Evolutionary conservation across 768 basidiomycete species (phyloP), one percentile per base, ranked within the genome.

Genomic region (Boletus rubescentipes): DNA sequence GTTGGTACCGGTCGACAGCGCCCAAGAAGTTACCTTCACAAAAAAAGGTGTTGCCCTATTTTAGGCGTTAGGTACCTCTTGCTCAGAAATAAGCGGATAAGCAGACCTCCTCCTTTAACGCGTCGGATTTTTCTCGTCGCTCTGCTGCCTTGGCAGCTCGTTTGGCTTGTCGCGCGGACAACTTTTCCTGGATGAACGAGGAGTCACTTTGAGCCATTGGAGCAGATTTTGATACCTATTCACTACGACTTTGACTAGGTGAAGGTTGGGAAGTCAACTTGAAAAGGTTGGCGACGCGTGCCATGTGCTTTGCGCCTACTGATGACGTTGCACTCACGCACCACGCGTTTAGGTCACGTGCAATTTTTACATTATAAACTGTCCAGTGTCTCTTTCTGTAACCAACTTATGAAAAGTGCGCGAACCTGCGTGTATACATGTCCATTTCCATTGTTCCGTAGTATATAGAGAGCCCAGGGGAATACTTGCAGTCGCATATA

Each of bases 11-110:
- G 1, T 70, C 65, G 3, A 77, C 67, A 1, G 79, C 77, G 10
- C 72, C 68, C 1, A 53, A 58, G 60, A 69, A 78, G 43, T 74
- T 54, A 2, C 69, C 73, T 5, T 62, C 46, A 36, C 67, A 72
- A 71, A 78, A 81, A 12, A 72, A 63, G 11, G 58, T 49, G 41
- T 80, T 80, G 9, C 81, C 80, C 79, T 81, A 23, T 47, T 30
- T 11, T 14, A 4, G 30, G 5, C 0, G 30, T 40, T 7, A 31
- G 12, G 5, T 9, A 14, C n/a, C n/a, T 1, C 2, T 26, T 10
- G 29, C 23, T 3, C 6, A 16, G 3, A 29, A 11, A 18, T 16
- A 2, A 12, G 20, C 23, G 16, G 14, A 12, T 0, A n/a, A 5
- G 37, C 62, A 38, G 21, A 69, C 72, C 62, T 69, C 61, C 4